phyloP scores from a whole-genome alignment of 78 protist species.

The Creolimax fragrantissima region DNA sequence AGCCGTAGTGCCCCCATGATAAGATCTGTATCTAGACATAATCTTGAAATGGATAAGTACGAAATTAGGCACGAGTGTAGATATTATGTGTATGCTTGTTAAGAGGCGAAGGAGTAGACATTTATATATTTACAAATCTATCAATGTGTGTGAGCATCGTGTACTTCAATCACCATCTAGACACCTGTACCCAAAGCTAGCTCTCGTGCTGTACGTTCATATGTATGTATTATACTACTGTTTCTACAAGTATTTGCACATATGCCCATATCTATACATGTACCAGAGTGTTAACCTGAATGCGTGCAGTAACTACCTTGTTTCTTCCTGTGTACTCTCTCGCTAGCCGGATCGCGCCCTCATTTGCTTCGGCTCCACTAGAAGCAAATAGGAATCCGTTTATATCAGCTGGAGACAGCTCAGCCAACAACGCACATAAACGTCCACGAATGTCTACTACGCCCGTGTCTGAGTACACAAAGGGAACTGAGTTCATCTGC shows the following conservation, averaged over 20 bases:
- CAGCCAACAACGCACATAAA: background rate
- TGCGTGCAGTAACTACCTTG: too few species aligned
- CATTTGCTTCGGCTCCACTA: conserved; percentile 4
- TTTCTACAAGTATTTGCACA: too few species aligned
- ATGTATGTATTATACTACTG: too few species aligned
- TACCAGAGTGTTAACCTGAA: too few species aligned
- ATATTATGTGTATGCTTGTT: background rate
- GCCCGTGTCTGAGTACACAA: background rate
- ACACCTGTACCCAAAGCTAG: too few species aligned
- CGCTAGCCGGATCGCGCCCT: conserved; percentile 1
- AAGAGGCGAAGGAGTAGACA: background rate
- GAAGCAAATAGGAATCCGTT: background rate
- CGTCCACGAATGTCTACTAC: background rate
- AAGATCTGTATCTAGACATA: background rate
- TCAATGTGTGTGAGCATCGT: background rate
- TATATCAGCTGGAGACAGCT: background rate
- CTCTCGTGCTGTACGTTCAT: too few species aligned
- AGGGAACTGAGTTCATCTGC: background rate
- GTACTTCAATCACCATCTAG: too few species aligned
- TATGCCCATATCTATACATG: too few species aligned
- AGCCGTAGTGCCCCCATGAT: background rate
- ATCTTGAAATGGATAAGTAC: background rate
- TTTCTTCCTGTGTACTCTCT: background rate
- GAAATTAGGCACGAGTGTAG: background rate
- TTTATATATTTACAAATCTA: background rate